Evolutionary conservation across 2,329 filamentous ascomycete species (phyloP).

Genomic region (Pyricularia pennisetigena): DNA sequence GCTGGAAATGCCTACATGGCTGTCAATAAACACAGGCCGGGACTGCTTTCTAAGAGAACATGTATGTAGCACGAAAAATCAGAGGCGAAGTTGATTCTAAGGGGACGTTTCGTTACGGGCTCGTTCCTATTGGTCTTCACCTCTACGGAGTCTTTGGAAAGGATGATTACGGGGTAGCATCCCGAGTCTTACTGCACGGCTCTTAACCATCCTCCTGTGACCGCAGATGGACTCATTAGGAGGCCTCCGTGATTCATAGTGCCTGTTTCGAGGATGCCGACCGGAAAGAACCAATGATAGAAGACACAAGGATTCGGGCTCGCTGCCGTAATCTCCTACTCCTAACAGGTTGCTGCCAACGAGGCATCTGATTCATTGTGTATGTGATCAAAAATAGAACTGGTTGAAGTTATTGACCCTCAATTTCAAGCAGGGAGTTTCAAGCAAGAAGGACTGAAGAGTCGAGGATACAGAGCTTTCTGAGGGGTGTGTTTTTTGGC

Average conservation of each 20-base stretch:
- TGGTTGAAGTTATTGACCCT: background rate
- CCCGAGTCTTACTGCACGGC: background rate
- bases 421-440: background rate
- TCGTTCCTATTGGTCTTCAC: background rate
- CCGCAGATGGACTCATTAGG: background rate
- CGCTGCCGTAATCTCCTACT: background rate
- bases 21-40: too few species aligned
- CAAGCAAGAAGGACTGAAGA: background rate
- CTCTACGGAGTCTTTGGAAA: background rate
- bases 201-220: background rate
- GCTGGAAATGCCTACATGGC: too few species aligned
- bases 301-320: background rate
- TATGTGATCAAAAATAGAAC: background rate
- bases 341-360: background rate
- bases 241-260: background rate
- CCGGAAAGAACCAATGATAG: background rate
- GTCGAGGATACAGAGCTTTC: background rate
- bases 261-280: background rate
- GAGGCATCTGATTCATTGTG: background rate
- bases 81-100: background rate
- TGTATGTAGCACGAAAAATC: background rate
- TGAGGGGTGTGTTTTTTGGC: background rate
- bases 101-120: background rate
- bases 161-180: background rate
- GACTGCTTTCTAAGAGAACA: background rate